phyloP scores from a whole-genome alignment of 2,329 filamentous ascomycete species.

The Podosphaera xanthii region DNA sequence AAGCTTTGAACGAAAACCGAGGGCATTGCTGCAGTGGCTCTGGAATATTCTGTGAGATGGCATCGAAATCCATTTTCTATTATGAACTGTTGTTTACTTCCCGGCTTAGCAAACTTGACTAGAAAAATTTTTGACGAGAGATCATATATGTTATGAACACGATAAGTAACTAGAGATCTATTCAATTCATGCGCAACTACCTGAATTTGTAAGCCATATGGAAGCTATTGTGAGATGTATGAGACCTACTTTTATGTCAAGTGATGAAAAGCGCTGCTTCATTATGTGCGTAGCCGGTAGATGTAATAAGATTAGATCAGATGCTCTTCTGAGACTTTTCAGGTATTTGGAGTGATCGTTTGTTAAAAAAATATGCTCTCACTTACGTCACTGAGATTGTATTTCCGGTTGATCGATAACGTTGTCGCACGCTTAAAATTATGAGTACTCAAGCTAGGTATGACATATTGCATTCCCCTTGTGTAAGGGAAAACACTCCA shows the following conservation, averaged over 20 bases:
- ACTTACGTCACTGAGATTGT: too few species aligned
- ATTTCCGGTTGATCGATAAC: too few species aligned
- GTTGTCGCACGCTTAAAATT: too few species aligned
- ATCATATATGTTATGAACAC: slow-evolving; percentile 87
- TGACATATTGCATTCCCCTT: too few species aligned
- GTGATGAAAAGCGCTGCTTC: slow-evolving; percentile 63
- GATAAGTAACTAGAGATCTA: slow-evolving; percentile 48
- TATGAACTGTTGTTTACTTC: slow-evolving; percentile 70
- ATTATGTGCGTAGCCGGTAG: slow-evolving; percentile 20
- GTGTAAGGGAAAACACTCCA: too few species aligned
- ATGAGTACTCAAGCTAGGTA: too few species aligned
- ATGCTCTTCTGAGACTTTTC: too few species aligned
- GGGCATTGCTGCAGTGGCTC: slow-evolving; percentile 63
- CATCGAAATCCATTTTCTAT: slow-evolving; percentile 92
- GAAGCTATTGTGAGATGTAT: background rate
- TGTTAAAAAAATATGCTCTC: too few species aligned
- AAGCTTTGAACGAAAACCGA: slow-evolving; percentile 68
- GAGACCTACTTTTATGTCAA: slow-evolving; percentile 44
- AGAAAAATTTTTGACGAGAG: slow-evolving; percentile 88
- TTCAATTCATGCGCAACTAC: slow-evolving; percentile 89
- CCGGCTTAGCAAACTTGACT: slow-evolving; percentile 81
- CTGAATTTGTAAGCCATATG: slow-evolving; percentile 21
- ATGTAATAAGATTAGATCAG: background rate
- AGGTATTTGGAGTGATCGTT: too few species aligned
- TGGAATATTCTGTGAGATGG: slow-evolving; percentile 76